Base-by-base conservation (phyloP, 768 basidiomycete genomes). In the Cyathus striatus region DNA sequence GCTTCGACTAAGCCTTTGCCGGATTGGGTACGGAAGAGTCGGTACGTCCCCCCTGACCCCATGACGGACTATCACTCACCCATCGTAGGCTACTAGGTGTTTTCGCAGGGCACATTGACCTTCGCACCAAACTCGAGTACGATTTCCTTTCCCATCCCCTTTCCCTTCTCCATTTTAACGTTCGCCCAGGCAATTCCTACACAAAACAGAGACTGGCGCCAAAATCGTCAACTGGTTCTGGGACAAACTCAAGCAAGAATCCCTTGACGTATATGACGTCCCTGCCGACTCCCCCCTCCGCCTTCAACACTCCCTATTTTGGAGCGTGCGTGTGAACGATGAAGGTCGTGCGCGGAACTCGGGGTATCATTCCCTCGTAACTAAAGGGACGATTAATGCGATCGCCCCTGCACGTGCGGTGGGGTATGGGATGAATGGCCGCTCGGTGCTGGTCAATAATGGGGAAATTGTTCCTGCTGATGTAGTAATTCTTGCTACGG, bases 161-260 rank as follows among this genome's bases (percentile, higher is more conserved):
- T n/a, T n/a, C n/a, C n/a, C n/a, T n/a, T n/a, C n/a, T n/a, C n/a
- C n/a, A n/a, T n/a, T n/a, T n/a, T n/a, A n/a, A n/a, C n/a, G n/a
- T n/a, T n/a, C n/a, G n/a, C 26, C 16, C 44, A 65, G 65, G 45
- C 75, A 74, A 2, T 83, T 83, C 54, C 59, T 84, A 14, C 83
- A 86, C 46, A 73, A 63, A 0, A 83, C 79, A 3, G 69, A 68
- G 53, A 32, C 83, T 1, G 83, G 83, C 1, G 66, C 67, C 40
- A 70, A 61, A 34, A 69, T 84, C 18, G 72, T 73, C 1, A 65
- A 62, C 23, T 60, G 52, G n/a, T 59, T 81, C 30, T 81, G 80
- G 75, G 58, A 59, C 5, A 57, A 59, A 16, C 60, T 83, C 3
- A n/a, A n/a, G n/a, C n/a, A n/a, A n/a, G n/a, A n/a, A n/a, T n/a